Evolutionary conservation across 306 rosid species (phyloP).

Genomic region (Pterocarpus macrocarpus): DNA sequence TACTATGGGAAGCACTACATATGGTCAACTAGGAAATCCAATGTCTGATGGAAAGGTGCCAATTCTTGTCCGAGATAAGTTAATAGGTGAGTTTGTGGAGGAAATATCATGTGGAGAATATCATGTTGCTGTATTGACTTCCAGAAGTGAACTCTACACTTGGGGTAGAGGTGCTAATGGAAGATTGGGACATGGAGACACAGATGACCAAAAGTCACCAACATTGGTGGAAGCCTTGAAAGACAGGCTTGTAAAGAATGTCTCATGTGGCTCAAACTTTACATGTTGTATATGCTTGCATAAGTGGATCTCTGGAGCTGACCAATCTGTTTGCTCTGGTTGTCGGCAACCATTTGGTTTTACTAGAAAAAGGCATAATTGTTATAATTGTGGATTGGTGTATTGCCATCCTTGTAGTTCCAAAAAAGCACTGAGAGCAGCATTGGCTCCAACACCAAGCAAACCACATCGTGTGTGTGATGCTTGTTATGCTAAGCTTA

Average conservation of each 20-base stretch:
- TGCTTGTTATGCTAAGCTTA: conserved; percentile 82
- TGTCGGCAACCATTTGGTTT: conserved; percentile 97
- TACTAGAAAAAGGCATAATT: conserved; percentile 92
- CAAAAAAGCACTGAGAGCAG: conserved; percentile 81
- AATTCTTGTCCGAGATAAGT: conserved; percentile 76
- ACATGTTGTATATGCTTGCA: conserved; percentile 89
- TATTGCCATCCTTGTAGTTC: conserved; percentile 97
- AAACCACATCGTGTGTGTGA: conserved; percentile 98
- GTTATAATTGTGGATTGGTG: conserved; percentile 93
- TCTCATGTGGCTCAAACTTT: conserved; percentile 87
- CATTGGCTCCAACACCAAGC: conserved; percentile 96
- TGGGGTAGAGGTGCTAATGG: conserved; percentile 99
- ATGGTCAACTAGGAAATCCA: conserved; percentile 94
- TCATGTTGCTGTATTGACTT: conserved; percentile 87
- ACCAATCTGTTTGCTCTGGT: conserved; percentile 90
- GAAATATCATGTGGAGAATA: conserved; percentile 86
- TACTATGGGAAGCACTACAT: conserved; percentile 76
- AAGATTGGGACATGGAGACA: conserved; percentile 92
- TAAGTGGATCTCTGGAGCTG: conserved; percentile 95
- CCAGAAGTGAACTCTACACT: conserved; percentile 93
- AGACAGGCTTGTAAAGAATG: conserved; percentile 82
- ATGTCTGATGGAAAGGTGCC: conserved; percentile 81
- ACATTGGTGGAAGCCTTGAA: conserved; percentile 85
- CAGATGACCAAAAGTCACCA: conserved; percentile 73
- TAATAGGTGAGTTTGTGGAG: conserved; percentile 91